Evolutionary conservation across 2,329 filamentous ascomycete species (phyloP).

Genomic region (Aspergillus sp.): DNA sequence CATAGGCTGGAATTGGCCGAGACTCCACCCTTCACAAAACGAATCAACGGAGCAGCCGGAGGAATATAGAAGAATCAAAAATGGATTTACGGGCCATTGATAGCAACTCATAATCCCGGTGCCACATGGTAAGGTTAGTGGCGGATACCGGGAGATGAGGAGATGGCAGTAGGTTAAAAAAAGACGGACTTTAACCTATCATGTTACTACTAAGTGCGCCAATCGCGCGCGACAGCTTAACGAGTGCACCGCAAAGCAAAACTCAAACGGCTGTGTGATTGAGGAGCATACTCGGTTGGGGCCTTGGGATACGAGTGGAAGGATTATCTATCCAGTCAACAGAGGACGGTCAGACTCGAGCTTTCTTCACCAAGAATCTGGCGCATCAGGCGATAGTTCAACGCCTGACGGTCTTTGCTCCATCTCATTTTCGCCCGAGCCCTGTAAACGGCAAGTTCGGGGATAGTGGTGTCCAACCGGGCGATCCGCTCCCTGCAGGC

Average conservation of each 20-base stretch:
- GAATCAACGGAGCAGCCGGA: conserved; percentile 18
- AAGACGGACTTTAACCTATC: neutral
- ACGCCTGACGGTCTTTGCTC: neutral
- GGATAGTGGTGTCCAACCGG: conserved; percentile 6
- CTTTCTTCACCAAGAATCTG: neutral
- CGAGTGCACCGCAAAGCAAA: conserved; percentile 1
- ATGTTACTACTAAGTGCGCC: neutral
- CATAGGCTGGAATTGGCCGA: conserved; percentile 27
- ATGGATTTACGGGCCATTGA: neutral
- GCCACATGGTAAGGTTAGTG: conserved; percentile 3
- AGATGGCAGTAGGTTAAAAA: neutral
- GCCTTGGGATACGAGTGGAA: conserved; percentile 1
- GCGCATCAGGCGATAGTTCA: conserved; percentile 1
- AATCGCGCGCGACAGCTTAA: conserved; percentile 9
- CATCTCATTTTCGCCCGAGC: neutral
- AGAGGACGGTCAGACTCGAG: neutral
- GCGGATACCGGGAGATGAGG: neutral
- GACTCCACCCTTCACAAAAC: conserved; percentile 15
- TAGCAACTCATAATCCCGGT: conserved; percentile 10
- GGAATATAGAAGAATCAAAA: neutral
- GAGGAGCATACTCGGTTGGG: neutral
- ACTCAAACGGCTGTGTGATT: conserved; percentile 13
- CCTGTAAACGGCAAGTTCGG: neutral
- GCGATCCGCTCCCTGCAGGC: conserved; percentile 6
- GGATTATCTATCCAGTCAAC: conserved; percentile 1